Percentiles rank a stretch among this genome's conserved stretches.
Evolutionary conservation across 495 filamentous ascomycete genomes (phyloP).

Genomic region (Rostrohypoxylon terebratum): DNA sequence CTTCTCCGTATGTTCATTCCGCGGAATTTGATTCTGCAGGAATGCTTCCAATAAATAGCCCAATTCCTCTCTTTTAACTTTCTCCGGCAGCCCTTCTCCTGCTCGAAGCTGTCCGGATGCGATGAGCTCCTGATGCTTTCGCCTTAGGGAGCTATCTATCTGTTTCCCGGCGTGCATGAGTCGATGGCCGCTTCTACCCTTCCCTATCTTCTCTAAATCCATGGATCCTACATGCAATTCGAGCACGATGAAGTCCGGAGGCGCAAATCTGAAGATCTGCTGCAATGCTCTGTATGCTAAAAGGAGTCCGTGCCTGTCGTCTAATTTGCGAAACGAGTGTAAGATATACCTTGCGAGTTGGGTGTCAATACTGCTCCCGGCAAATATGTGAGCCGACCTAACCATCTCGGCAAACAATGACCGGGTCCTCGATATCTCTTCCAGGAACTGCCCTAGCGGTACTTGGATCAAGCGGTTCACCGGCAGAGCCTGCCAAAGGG

Average conservation of each 20-base stretch:
- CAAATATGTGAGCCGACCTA: constrained; percentile 52
- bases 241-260: constrained; percentile 55
- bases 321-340: constrained; percentile 58
- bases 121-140: constrained; percentile 36
- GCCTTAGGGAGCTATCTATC: constrained; percentile 47
- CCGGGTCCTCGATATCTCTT: constrained; percentile 65
- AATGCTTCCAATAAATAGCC: constrained; percentile 44
- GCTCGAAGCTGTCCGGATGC: constrained; percentile 25
- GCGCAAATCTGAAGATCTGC: constrained; percentile 64
- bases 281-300: constrained; percentile 69
- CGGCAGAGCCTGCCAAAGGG: constrained; percentile 68
- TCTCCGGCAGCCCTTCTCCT: constrained; percentile 19
- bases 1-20: constrained; percentile 53
- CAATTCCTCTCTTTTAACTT: constrained; percentile 44
- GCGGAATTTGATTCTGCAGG: constrained; percentile 46
- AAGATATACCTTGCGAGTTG: constrained; percentile 58
- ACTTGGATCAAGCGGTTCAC: constrained; percentile 57
- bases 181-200: constrained; percentile 49
- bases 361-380: constrained; percentile 44
- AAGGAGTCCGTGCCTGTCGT: constrained; percentile 66
- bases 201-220: constrained; percentile 50
- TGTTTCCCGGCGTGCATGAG: constrained; percentile 49
- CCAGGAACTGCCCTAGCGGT: constrained; percentile 54
- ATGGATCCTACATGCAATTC: constrained; percentile 55
- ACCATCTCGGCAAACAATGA: constrained; percentile 73